Base-by-base conservation (phyloP, 2,329 filamentous ascomycete species). In the Aureobasidium sp. region DNA sequence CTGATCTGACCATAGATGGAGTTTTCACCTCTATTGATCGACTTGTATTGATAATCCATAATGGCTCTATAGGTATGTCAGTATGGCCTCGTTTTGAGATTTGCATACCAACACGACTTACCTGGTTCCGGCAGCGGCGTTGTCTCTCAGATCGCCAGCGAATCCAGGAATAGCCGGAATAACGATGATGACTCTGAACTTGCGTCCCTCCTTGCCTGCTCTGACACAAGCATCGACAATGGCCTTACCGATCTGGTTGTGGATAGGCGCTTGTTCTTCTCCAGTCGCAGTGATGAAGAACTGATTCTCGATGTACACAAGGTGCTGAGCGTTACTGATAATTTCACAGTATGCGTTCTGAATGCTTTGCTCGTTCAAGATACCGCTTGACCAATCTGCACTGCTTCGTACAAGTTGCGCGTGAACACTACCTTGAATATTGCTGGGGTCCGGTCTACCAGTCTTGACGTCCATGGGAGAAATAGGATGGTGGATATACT, bases 41-140 rank as follows among this genome's bases (percentile, higher is more conserved):
- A 96, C 76, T 95, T 96, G 80, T 94, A 99, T 72, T 97, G 94
- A 71, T 96, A 97, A 72, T 97, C 92, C 91, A 99, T 97, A 70
- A 97, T 99, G 12, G 92, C 93, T 53, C 91, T 78, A 0, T 0
- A 29, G 13, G 15, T 50, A 9, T 23, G 20, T 60, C 37, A 60
- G 56, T 23, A 26, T 23, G 20, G 12, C 47, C 7, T 32, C 26
- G 10, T n/a, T 2, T 23, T 17, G 8, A 10, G n/a, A 13, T 0
- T 5, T 17, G n/a, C 17, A 29, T 9, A 5, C 1, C 37, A 12
- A 20, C n/a, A 13, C 1, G 29, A 50, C 56, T 27, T 50, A 60
- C 56, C 58, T 48, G 23, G 93, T 97, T 10, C 93, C 93, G 1
- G 85, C 84, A 0, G 93, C 93, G 23, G 89, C 91, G 68, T 90